These are phyloP conservation scores for Penicillium cataractarum DNA, from an alignment of 495 filamentous ascomycete genomes.

Conservation along the genomic window DNA sequence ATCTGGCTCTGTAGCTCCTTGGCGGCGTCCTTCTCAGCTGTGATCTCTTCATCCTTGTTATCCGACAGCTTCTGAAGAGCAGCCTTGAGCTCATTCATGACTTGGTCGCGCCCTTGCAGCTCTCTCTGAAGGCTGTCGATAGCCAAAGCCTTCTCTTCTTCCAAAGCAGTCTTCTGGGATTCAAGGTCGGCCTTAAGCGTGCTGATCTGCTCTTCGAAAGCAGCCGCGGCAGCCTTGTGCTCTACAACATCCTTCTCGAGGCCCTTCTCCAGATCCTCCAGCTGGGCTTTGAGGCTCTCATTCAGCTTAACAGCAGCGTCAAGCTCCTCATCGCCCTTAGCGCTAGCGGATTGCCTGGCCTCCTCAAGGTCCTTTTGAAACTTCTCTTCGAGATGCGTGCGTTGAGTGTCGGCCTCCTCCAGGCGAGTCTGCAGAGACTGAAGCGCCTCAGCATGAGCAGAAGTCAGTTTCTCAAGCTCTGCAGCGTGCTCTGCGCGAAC, in stretches of 20 bases:
- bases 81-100: constrained; percentile 47
- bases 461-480: constrained; percentile 42
- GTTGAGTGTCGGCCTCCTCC: constrained; percentile 43
- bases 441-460: constrained; percentile 42
- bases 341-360: constrained; percentile 40
- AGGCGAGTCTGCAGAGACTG: constrained; percentile 42
- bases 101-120: constrained; percentile 46
- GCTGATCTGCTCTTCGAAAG: constrained; percentile 44
- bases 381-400: constrained; percentile 46
- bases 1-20: constrained; percentile 46
- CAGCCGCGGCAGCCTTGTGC: constrained; percentile 40
- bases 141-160: constrained; percentile 45
- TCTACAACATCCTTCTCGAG: constrained; percentile 43
- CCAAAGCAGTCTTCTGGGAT: constrained; percentile 35
- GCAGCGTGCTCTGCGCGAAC: constrained; percentile 42
- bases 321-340: constrained; percentile 41
- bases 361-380: constrained; percentile 47
- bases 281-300: constrained; percentile 40
- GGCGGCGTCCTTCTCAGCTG: constrained; percentile 46
- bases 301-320: constrained; percentile 44
- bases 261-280: constrained; percentile 40
- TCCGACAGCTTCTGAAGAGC: constrained; percentile 46
- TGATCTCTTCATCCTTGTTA: constrained; percentile 46
- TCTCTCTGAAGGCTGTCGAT: constrained; percentile 44
- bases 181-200: constrained; percentile 45